Conservation (phyloP, 2,329 filamentous ascomycete genomes). For the Ophiosphaerella korrae region DNA sequence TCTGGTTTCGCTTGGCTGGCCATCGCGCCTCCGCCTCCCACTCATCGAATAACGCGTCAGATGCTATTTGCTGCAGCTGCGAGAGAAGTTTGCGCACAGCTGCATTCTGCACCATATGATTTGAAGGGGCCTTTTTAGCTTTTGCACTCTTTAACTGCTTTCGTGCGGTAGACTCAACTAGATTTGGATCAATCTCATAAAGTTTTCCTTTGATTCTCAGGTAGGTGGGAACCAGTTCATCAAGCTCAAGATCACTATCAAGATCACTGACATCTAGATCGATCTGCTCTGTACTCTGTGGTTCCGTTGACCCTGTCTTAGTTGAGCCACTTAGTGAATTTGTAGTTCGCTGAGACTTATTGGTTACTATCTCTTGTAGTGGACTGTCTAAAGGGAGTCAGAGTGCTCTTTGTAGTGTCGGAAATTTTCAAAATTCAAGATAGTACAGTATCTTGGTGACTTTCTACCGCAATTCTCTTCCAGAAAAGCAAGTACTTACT, state of each 20-base stretch:
- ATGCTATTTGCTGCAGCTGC: slow-evolving; percentile 78
- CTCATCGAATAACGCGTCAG: slow-evolving; percentile 59
- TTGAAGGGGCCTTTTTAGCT: slow-evolving; percentile 22
- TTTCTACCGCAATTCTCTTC: too few species aligned
- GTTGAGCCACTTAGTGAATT: not conserved
- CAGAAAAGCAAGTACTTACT: slow-evolving; percentile 19
- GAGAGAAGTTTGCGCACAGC: slow-evolving; percentile 70
- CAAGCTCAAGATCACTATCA: slow-evolving; percentile 56
- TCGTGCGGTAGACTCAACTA: slow-evolving; percentile 58
- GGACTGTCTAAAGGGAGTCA: slow-evolving; percentile 4
- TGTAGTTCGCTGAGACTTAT: not conserved
- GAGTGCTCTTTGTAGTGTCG: not conserved
- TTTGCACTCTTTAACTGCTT: slow-evolving; percentile 37
- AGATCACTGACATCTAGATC: slow-evolving; percentile 54
- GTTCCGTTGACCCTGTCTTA: not conserved
- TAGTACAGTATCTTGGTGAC: too few species aligned
- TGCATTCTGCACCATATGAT: slow-evolving; percentile 38
- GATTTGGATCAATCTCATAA: slow-evolving; percentile 56
- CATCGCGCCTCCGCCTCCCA: slow-evolving; percentile 54
- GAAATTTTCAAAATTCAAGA: too few species aligned
- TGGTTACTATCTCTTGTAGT: not conserved
- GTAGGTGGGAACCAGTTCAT: slow-evolving; percentile 70
- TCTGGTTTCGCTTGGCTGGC: slow-evolving; percentile 50
- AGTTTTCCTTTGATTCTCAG: slow-evolving; percentile 69
- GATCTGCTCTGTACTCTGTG: slow-evolving; percentile 16